Evolutionary conservation across 768 basidiomycete species (phyloP), one percentile per base, ranked within the genome.

Genomic region (Dioszegia crocea): DNA sequence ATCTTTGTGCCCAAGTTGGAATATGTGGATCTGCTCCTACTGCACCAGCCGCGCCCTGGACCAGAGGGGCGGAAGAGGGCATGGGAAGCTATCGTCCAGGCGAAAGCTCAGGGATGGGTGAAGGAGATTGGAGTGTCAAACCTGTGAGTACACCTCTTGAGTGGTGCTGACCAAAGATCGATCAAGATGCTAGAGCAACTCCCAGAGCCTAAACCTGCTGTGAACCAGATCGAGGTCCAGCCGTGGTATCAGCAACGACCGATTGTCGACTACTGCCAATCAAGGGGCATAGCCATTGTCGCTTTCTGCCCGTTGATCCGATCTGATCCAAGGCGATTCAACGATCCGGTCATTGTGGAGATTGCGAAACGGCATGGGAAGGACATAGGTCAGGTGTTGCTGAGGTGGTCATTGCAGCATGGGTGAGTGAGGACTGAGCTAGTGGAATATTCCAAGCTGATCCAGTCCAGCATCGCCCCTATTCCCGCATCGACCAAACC

Each of bases 401-500:
- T 82, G 30, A 65, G 81, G 16, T 82, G 81, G 81, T 77, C 74
- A 26, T 65, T 82, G 14, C 81, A 82, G 53, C 77, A 77, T 43
- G 80, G 79, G 74, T 89, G 62, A 27, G 45, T 24, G 19, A 26
- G 23, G 26, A 49, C 11, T 9, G 9, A n/a, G n/a, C 21, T 23
- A 46, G 44, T 70, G n/a, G n/a, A n/a, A n/a, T n/a, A n/a, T n/a
- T n/a, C n/a, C n/a, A n/a, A 10, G 49, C 51, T 52, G 26, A 52
- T 46, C 11, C 10, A 12, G 6, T 41, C 33, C 60, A 91, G 90
- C 4, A 89, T 84, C 65, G 82, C 89, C 0, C 88, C 89, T 0
- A 82, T 97, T 8, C 88, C 89, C 1, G 93, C 92, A 77, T 88
- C 88, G 43, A 83, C 82, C 29, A 87, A 83, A 1, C 82, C 85